Percentiles rank a stretch among this genome's conserved stretches.
Evolutionary conservation across 2,329 filamentous ascomycete species (phyloP).

Genomic region (Chalaropsis thielavioides): DNA sequence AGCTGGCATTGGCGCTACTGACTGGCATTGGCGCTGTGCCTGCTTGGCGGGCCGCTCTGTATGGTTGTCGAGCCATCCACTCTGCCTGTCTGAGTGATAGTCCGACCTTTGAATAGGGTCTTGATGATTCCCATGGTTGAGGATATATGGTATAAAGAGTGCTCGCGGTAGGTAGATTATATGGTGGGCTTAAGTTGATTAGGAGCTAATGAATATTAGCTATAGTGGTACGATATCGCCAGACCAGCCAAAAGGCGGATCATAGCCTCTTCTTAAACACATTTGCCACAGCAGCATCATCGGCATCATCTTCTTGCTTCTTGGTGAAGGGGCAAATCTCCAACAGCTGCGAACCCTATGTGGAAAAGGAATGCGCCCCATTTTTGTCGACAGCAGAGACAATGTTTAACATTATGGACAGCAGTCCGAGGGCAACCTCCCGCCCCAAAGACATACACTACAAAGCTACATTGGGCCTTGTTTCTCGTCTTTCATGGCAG

Average conservation of each 20-base stretch:
- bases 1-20: not conserved
- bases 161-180: not conserved
- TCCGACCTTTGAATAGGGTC: not conserved
- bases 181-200: too few relatives aligned
- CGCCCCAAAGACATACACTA: too few relatives aligned
- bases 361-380: not conserved
- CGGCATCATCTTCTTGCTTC: not conserved
- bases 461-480: too few relatives aligned
- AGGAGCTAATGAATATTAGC: too few relatives aligned
- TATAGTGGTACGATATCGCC: too few relatives aligned
- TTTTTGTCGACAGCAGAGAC: not conserved
- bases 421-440: too few relatives aligned
- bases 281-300: not conserved
- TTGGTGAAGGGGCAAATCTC: not conserved
- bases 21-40: not conserved
- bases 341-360: too few relatives aligned
- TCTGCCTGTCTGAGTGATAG: not conserved
- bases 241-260: not conserved
- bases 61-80: too few relatives aligned
- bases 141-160: not conserved
- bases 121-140: not conserved
- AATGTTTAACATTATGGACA: not conserved
- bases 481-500: too few relatives aligned
- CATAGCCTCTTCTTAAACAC: not conserved
- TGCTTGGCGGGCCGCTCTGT: not conserved